Conservation (phyloP, 257 asterid species). For the Dorcoceras hygrometricum region DNA sequence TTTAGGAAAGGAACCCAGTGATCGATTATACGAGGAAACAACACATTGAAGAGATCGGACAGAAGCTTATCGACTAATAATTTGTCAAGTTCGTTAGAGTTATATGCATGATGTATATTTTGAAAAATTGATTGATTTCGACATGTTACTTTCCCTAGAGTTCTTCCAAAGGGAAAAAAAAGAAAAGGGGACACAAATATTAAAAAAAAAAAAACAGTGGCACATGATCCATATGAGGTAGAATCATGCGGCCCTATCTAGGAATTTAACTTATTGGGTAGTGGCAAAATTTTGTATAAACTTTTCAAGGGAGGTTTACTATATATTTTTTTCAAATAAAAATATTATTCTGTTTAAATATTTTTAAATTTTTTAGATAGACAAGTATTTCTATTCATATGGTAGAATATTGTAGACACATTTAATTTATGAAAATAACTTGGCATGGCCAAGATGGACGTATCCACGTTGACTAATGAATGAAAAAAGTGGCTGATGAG, state of each 20-base stretch:
- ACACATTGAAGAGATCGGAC: neutral
- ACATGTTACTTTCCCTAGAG: neutral
- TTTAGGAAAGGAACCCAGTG: too few species aligned
- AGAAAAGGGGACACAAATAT: neutral
- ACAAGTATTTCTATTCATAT: neutral
- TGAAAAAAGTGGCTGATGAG: neutral
- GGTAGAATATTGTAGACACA: neutral
- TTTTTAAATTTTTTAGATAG: too few species aligned
- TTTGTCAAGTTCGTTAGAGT: neutral
- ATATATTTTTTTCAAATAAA: too few species aligned
- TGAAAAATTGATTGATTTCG: neutral
- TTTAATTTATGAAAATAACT: neutral
- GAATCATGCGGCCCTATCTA: neutral
- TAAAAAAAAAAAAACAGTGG: neutral
- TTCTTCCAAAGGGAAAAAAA: neutral
- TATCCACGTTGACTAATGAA: neutral
- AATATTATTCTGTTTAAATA: too few species aligned
- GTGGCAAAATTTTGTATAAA: too few species aligned
- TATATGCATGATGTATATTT: neutral
- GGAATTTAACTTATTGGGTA: neutral
- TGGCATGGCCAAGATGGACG: conserved; percentile 7
- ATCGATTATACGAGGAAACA: neutral
- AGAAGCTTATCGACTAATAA: neutral
- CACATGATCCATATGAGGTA: neutral
- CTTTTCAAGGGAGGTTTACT: too few species aligned